phyloP scores from a whole-genome alignment of 2,329 filamentous ascomycete genomes.

The Kalmusia sp. region DNA sequence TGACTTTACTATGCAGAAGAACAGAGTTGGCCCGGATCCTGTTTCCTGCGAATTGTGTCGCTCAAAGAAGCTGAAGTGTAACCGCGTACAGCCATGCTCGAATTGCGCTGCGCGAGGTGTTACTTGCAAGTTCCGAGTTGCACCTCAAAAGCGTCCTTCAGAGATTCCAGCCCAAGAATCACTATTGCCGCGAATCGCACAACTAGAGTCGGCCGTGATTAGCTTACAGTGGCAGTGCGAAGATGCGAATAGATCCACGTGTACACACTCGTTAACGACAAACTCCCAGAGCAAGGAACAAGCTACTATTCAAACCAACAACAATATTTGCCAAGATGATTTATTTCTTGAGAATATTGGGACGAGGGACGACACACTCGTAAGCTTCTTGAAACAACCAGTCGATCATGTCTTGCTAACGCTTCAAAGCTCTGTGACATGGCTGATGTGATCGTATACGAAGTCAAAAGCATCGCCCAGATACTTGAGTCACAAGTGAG shows the following conservation, averaged over 20 bases:
- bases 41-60: constrained; percentile 13
- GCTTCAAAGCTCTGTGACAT: neutral
- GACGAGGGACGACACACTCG: constrained; percentile 1
- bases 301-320: neutral
- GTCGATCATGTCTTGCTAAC: neutral
- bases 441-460: neutral
- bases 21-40: constrained; percentile 1
- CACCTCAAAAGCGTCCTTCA: neutral
- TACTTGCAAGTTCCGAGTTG: constrained; percentile 2
- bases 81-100: constrained; percentile 11
- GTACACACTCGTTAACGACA: neutral
- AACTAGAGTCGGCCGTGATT: neutral
- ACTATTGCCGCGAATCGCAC: neutral
- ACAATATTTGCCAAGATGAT: neutral
- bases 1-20: neutral
- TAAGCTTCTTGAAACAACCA: neutral
- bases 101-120: constrained; percentile 10
- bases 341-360: neutral
- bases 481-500: neutral
- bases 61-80: constrained; percentile 12
- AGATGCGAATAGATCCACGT: neutral
- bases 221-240: neutral
- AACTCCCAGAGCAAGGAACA: neutral
- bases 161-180: neutral
- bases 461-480: neutral